Base-by-base conservation (phyloP, 164 flowering plant species). In the Magnolia kwangsiensis region DNA sequence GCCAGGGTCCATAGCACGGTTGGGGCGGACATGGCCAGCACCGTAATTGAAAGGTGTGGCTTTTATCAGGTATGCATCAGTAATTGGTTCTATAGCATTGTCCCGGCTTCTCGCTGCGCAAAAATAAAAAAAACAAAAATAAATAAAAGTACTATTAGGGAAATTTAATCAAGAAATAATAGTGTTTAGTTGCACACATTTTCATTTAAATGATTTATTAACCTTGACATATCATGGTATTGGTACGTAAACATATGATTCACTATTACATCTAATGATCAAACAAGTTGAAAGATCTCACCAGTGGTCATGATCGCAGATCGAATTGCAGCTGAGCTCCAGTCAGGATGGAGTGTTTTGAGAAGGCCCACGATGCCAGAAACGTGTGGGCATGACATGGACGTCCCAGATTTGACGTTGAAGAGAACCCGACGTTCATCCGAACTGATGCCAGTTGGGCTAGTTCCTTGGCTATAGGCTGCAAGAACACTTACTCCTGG, bases 381-480 rank as follows among this genome's bases (percentile, higher is more conserved):
- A 63, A 92, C 82, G 78, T 94, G 98, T 67, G 98, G 98, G 74
- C 94, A 90, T 10, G 98, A 88, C 98, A 94, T 94, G 5, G 98
- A 94, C 14, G 98, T 94, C 20, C 98, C 98, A 9, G 96, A 89
- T 0, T 79, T 77, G 2, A 87, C 51, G 74, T 86, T 90, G 75
- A 79, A 90, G 8, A 31, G 72, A 59, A 84, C 80, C 10, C 90
- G 80, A 0, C 95, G 87, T 10, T 70, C 79, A 73, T 93, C 98
- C 50, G 61, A 77, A 3, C 51, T 72, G 78, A 80, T 63, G 59
- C 81, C 81, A n/a, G 95, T 89, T 31, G 98, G 98, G 3, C 88
- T 79, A 67, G 63, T 27, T 71, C 87, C 89, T 84, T 80, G 82
- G 1, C 90, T 86, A 31, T 86, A 92, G 37, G 95, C 95, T 24